Evolutionary conservation across 805 yeast genomes (phyloP).

Genomic region (Metschnikowia orientalis): DNA sequence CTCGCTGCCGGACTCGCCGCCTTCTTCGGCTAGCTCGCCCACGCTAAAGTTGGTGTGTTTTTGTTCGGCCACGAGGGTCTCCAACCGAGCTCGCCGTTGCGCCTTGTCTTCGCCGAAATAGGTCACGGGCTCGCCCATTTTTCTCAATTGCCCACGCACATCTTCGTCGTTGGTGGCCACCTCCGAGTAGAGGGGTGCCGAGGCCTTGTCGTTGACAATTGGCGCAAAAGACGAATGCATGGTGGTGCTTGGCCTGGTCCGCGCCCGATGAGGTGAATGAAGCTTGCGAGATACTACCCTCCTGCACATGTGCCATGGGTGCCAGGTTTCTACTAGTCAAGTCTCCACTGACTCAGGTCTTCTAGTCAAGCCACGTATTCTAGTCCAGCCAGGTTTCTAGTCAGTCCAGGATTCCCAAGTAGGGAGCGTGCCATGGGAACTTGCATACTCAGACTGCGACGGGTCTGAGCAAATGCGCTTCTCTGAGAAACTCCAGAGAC

Average conservation of each 20-base stretch:
- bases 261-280: not conserved
- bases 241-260: not conserved
- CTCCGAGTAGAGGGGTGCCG: constrained; percentile 2
- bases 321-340: too few species aligned
- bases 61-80: constrained; percentile 37
- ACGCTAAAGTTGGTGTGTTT: constrained; percentile 12
- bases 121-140: constrained; percentile 54
- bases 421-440: too few species aligned
- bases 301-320: too few species aligned
- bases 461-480: too few species aligned
- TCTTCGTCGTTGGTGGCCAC: constrained; percentile 66
- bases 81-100: constrained; percentile 58
- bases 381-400: too few species aligned
- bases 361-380: too few species aligned
- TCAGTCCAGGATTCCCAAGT: too few species aligned
- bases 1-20: constrained; percentile 22
- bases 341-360: too few species aligned
- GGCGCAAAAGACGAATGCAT: constrained; percentile 15
- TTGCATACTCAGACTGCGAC: too few species aligned
- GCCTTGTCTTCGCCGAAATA: constrained; percentile 55
- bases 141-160: constrained; percentile 47
- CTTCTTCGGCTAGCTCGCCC: constrained; percentile 7
- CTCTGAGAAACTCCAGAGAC: too few species aligned
- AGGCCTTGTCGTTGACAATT: constrained; percentile 11
- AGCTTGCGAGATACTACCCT: too few species aligned